Base-by-base conservation (phyloP, 306 rosid species). In the Cicer pinnatifidum region DNA sequence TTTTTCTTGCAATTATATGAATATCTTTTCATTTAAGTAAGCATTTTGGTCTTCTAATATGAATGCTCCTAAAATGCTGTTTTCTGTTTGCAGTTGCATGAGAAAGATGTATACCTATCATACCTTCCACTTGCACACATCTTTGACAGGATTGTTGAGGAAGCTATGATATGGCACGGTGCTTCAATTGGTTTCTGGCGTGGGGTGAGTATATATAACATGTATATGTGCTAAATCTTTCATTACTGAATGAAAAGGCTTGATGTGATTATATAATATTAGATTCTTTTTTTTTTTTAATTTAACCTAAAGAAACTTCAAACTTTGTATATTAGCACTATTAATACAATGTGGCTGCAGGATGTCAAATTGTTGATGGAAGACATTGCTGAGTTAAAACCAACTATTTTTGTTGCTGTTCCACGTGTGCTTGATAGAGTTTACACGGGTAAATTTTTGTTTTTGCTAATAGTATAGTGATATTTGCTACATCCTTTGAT, bases 71-170 rank as follows among this genome's bases (percentile, higher is more conserved):
- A 59, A 59, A 28, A 33, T 33, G 65, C 43, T 39, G 9, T 33
- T 20, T 43, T 66, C 15, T 1, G 20, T 43, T 73, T 76, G 64
- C 71, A 94, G 99, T 44, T 94, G 84, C 1, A 15, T 19, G 83
- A 84, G 0, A 86, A 84, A 56, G 99, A 94, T 28, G 89, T 87
- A 50, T 91, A 87, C 80, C 60, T 91, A 64, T 94, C 98, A 52
- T 94, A 89, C 79, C 97, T 94, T 77, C 98, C 98, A 10, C 98
- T 94, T 71, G 97, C 98, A 6, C 98, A 94, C 75, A 94, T 86
- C 79, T 91, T 94, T 51, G 97, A 94, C 66, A 93, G 97, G 78
- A 81, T 87, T 70, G 79, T 91, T 46, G 97, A 91, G 85, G 97
- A 94, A 79, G 79, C 84, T 75, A 84, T 94, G 83, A 94, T 94